Conservation (phyloP, 2,329 filamentous ascomycete genomes). For the Incumbomyces delicatus region DNA sequence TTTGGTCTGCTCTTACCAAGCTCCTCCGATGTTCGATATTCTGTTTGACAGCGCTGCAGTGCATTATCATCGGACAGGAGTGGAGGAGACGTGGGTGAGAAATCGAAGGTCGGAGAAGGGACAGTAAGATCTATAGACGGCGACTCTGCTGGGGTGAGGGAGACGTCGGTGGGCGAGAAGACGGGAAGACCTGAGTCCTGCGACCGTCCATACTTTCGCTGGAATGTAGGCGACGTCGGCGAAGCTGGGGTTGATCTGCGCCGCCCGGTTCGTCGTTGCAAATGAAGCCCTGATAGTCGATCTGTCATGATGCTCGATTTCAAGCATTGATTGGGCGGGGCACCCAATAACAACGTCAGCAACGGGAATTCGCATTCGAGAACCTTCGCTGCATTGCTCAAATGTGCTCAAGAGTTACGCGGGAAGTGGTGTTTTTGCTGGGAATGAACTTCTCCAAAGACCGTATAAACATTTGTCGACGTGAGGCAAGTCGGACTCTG, state of each 20-base stretch:
- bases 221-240: slow-evolving; percentile 16
- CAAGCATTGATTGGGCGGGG: slow-evolving; percentile 4
- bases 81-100: slow-evolving; percentile 9
- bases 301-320: slow-evolving; percentile 9
- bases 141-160: slow-evolving; percentile 14
- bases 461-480: no score
- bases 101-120: slow-evolving; percentile 8
- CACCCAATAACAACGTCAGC: no score
- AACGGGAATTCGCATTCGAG: no score
- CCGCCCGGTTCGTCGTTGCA: slow-evolving; percentile 15
- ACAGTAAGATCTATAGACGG: slow-evolving; percentile 11
- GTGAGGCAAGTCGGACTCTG: no score
- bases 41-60: neutral
- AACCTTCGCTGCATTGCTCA: no score
- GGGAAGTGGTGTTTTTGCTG: no score
- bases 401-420: no score
- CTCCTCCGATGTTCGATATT: slow-evolving; percentile 14
- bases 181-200: slow-evolving; percentile 8
- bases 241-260: slow-evolving; percentile 18
- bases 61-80: neutral
- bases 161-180: slow-evolving; percentile 12
- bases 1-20: slow-evolving; percentile 9
- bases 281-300: slow-evolving; percentile 2
- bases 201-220: slow-evolving; percentile 13
- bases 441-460: no score